A percentile compares a stretch with the other conserved stretches of the same genome.
These are phyloP conservation scores for Iberis pinnata DNA, from an alignment of 345 rosid genomes.

Conservation along the genomic window DNA sequence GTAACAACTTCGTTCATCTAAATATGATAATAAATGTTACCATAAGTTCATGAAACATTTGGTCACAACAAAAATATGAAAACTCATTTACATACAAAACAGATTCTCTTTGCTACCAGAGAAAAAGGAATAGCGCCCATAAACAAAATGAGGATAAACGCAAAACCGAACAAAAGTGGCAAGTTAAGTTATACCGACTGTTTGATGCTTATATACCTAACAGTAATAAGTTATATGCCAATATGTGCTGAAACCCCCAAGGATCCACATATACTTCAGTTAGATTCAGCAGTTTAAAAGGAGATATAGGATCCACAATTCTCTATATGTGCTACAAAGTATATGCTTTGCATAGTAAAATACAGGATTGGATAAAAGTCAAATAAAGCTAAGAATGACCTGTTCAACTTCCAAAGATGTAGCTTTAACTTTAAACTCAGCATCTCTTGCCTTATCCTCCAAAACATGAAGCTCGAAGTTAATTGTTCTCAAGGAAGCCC, in stretches of 20 bases:
- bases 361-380: neutral
- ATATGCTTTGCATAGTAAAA: slow-evolving; percentile 1
- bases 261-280: neutral
- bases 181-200: neutral
- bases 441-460: slow-evolving; percentile 45
- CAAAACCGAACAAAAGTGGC: slow-evolving; percentile 5
- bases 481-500: slow-evolving; percentile 63
- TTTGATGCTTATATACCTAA: neutral
- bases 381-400: slow-evolving; percentile 13
- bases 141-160: neutral
- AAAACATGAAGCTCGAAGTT: slow-evolving; percentile 71
- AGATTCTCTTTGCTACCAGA: neutral
- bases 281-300: neutral
- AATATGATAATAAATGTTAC: neutral
- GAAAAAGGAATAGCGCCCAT: neutral
- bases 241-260: slow-evolving; percentile 1
- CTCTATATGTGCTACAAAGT: neutral
- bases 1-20: slow-evolving; percentile 23
- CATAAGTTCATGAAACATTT: neutral
- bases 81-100: neutral
- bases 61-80: slow-evolving; percentile 3
- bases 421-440: slow-evolving; percentile 39
- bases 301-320: neutral
- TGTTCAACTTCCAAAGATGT: slow-evolving; percentile 27
- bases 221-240: neutral